Conservation (phyloP, 139 green algal species). For the Chlamydomonas applanata region DNA sequence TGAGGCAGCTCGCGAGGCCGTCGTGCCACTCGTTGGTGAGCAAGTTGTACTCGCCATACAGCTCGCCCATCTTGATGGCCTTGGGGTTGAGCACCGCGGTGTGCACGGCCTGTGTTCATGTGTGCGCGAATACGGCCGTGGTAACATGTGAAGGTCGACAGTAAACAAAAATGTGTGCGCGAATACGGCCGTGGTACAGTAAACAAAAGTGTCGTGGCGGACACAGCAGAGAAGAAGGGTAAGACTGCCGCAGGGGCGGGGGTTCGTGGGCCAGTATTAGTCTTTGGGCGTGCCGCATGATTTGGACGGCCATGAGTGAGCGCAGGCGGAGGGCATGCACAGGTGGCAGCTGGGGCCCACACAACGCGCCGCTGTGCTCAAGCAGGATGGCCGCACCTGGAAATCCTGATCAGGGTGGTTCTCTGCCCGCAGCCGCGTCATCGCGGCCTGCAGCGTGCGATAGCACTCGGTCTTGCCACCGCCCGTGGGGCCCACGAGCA, state of each 20-base stretch:
- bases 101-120: slow-evolving; percentile 25
- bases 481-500: slow-evolving; percentile 77
- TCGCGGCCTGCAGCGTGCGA: slow-evolving; percentile 45
- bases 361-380: too few species aligned
- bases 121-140: neutral
- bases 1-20: slow-evolving; percentile 66
- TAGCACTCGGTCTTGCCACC: slow-evolving; percentile 73
- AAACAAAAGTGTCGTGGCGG: too few species aligned
- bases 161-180: slow-evolving; percentile 1
- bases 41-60: slow-evolving; percentile 78
- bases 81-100: slow-evolving; percentile 79
- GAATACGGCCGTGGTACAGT: too few species aligned
- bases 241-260: too few species aligned
- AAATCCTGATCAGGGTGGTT: slow-evolving; percentile 15
- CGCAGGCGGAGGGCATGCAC: too few species aligned
- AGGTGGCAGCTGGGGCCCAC: too few species aligned
- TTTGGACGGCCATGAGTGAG: neutral
- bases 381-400: too few species aligned
- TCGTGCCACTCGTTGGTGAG: slow-evolving; percentile 83
- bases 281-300: too few species aligned
- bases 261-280: too few species aligned
- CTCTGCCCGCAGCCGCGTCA: slow-evolving; percentile 40
- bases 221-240: too few species aligned
- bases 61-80: slow-evolving; percentile 74
- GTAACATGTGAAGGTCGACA: neutral